phyloP scores from a whole-genome alignment of 768 basidiomycete species.

The Mycena vulgaris region DNA sequence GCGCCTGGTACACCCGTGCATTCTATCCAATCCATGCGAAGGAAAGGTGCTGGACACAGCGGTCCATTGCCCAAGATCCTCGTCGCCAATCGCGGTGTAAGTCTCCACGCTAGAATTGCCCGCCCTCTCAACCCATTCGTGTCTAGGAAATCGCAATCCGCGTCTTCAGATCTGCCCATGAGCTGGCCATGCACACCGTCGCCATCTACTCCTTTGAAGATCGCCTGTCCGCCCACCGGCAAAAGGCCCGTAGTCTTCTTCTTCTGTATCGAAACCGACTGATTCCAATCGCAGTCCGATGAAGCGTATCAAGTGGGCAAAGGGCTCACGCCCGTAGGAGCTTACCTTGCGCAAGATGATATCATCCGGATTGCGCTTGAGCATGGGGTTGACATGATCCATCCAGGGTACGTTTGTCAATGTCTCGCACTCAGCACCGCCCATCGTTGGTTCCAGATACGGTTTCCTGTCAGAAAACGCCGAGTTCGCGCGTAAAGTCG shows the following conservation, averaged over 20 bases:
- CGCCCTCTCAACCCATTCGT: conserved; percentile 26
- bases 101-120: conserved; percentile 44
- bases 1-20: conserved; percentile 90
- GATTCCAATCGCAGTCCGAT: conserved; percentile 76
- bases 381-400: conserved; percentile 99
- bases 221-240: conserved; percentile 95
- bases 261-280: conserved; percentile 25
- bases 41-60: conserved; percentile 91
- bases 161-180: conserved; percentile 98
- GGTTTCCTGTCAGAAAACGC: conserved; percentile 99
- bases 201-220: conserved; percentile 99
- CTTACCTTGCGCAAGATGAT: conserved; percentile 97
- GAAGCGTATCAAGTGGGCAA: conserved; percentile 99
- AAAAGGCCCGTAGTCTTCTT: conserved; percentile 74
- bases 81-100: conserved; percentile 92
- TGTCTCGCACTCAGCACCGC: background rate
- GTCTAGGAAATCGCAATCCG: conserved; percentile 97
- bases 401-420: conserved; percentile 82
- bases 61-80: conserved; percentile 93
- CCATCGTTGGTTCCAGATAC: conserved; percentile 68
- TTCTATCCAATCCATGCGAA: conserved; percentile 91
- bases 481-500: conserved; percentile 96
- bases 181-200: conserved; percentile 98
- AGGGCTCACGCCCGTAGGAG: conserved; percentile 95
- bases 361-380: conserved; percentile 97